These are phyloP conservation scores for Noccaea caerulescens DNA, from an alignment of 345 rosid genomes.

Conservation along the genomic window DNA sequence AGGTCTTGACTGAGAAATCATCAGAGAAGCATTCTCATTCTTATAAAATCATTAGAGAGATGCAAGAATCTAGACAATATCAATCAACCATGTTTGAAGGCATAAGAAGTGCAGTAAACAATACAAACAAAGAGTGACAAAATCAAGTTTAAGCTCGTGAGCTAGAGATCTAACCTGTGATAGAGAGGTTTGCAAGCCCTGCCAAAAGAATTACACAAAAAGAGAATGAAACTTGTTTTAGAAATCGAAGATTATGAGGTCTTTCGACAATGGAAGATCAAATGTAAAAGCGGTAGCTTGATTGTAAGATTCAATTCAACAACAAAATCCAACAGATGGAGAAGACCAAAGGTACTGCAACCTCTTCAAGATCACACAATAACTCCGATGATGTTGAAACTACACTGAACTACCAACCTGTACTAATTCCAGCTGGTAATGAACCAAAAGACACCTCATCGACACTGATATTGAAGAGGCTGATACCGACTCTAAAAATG, in stretches of 20 bases:
- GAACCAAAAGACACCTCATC: slow-evolving; percentile 26
- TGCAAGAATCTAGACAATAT: background rate
- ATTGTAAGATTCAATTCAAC: background rate
- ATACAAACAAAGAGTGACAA: background rate
- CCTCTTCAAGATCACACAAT: slow-evolving; percentile 24
- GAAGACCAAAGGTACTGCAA: slow-evolving; percentile 39
- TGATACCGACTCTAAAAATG: background rate
- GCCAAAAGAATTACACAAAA: slow-evolving; percentile 34
- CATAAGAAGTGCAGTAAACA: background rate
- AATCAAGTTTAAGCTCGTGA: background rate
- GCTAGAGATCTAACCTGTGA: slow-evolving; percentile 60
- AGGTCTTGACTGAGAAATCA: background rate
- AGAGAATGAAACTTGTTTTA: slow-evolving; percentile 28
- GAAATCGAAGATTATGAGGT: background rate
- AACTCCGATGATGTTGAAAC: slow-evolving; percentile 14
- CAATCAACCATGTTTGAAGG: background rate
- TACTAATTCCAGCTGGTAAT: background rate
- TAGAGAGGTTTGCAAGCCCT: slow-evolving; percentile 79
- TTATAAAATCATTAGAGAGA: background rate
- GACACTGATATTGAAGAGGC: slow-evolving; percentile 17
- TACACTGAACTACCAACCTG: slow-evolving; percentile 16
- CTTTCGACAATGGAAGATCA: background rate
- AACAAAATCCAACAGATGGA: background rate
- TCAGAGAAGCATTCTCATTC: background rate
- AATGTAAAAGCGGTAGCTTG: background rate